Evolutionary conservation across 306 rosid genomes (phyloP), one percentile per base, ranked within the genome.

Genomic region (Calophaca sinica): DNA sequence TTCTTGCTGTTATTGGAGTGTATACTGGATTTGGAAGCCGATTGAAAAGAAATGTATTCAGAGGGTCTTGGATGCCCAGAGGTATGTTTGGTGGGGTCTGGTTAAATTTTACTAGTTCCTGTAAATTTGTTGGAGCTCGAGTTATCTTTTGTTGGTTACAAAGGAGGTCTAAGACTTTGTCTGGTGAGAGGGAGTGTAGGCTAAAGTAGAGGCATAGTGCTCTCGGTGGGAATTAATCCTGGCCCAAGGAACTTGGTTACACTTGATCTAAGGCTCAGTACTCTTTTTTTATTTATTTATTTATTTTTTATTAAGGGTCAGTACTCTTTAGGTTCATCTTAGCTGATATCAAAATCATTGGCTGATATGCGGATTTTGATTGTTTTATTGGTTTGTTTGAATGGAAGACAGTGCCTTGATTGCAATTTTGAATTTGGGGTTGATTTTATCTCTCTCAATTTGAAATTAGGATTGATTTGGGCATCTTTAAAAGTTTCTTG

Each of bases 51-150:
- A 92, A 89, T 73, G 81, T 72, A 53, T 89, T 90, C 76, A 81
- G 99, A 86, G 98, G 98, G 77, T 92, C 99, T 53, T 94, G 99
- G 99, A 92, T 94, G 97, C 99, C 98, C 31, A 87, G 72, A 94
- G 99, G 99, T 91, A 46, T 73, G 88, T 89, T 79, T 54, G 76
- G 33, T 32, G 36, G 26, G 26, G 62, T 69, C 62, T n/a, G 11
- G 29, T 70, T 80, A 45, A 50, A 42, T 8, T 57, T 65, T 32
- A 13, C 11, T 15, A 14, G 63, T 63, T 76, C 29, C 11, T 46
- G 32, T 9, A 42, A 58, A 52, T 32, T 44, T 13, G 11, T 44
- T 31, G 7, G 52, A 2, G 3, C 13, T 54, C 0, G 2, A 29
- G 31, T 51, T 39, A 7, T 31, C 11, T 9, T 5, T 51, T 62